A percentile compares a stretch with the other conserved stretches of the same genome.
These are phyloP conservation scores for Aspergillus sp. DNA, from an alignment of 2,329 filamentous ascomycete species.

Conservation along the genomic window DNA sequence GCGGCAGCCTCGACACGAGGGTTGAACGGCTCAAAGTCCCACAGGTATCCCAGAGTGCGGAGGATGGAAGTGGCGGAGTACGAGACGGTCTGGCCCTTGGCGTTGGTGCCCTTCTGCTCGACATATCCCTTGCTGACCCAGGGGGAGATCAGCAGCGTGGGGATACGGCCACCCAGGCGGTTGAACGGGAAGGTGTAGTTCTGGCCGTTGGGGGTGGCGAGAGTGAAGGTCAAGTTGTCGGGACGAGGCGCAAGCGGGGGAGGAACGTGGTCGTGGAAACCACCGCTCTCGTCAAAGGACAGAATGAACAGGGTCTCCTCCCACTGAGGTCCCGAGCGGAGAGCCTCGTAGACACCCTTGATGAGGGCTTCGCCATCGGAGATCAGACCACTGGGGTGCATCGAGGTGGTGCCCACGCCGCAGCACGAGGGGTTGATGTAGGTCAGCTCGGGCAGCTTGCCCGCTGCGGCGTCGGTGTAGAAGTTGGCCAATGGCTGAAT, in stretches of 20 bases:
- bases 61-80: constrained; percentile 31
- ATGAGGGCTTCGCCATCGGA: constrained; percentile 37
- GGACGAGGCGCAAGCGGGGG: constrained; percentile 33
- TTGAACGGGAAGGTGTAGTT: constrained; percentile 29
- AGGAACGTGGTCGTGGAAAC: constrained; percentile 40
- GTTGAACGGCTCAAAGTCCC: constrained; percentile 34
- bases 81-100: constrained; percentile 19
- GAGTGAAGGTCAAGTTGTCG: constrained; percentile 36
- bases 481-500: constrained; percentile 32
- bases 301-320: constrained; percentile 35
- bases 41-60: constrained; percentile 32
- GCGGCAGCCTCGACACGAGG: constrained; percentile 26
- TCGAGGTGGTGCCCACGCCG: constrained; percentile 34
- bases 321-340: constrained; percentile 36
- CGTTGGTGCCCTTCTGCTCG: constrained; percentile 30
- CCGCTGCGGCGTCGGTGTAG: constrained; percentile 33
- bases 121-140: constrained; percentile 29
- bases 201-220: constrained; percentile 24
- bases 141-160: constrained; percentile 30
- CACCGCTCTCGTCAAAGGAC: constrained; percentile 39
- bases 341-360: constrained; percentile 36
- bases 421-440: constrained; percentile 43
- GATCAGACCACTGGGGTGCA: constrained; percentile 36
- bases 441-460: constrained; percentile 32
- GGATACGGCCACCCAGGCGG: constrained; percentile 30